A percentile compares a stretch with the other conserved stretches of the same genome.
phyloP scores from a whole-genome alignment of 2,329 filamentous ascomycete genomes.

The Beauveria medogensis region DNA sequence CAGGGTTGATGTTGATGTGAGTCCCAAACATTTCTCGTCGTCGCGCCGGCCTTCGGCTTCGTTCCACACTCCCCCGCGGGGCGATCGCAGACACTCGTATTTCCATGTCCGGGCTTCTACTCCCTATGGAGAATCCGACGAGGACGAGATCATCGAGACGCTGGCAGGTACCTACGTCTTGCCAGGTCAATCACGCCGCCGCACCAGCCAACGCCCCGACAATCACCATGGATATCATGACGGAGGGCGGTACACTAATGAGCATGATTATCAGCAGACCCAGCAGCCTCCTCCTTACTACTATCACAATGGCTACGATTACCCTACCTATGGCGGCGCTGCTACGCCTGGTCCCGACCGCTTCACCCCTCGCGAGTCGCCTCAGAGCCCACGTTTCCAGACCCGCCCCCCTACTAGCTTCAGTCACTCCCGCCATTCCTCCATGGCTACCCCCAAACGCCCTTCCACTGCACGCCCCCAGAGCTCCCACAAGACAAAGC shows the following conservation, averaged over 20 bases:
- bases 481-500: slow-evolving; percentile 27
- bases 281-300: slow-evolving; percentile 13
- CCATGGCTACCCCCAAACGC: slow-evolving; percentile 42
- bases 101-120: slow-evolving; percentile 52
- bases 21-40: slow-evolving; percentile 45
- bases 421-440: slow-evolving; percentile 38
- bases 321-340: slow-evolving; percentile 24
- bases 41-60: slow-evolving; percentile 31
- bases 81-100: slow-evolving; percentile 49
- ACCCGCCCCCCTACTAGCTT: slow-evolving; percentile 33
- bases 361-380: slow-evolving; percentile 30
- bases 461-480: slow-evolving; percentile 44
- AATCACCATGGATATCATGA: slow-evolving; percentile 35
- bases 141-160: slow-evolving; percentile 52
- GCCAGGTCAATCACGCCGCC: slow-evolving; percentile 38
- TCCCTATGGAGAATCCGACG: slow-evolving; percentile 55
- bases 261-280: slow-evolving; percentile 47
- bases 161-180: slow-evolving; percentile 46
- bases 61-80: slow-evolving; percentile 29
- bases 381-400: slow-evolving; percentile 27
- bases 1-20: slow-evolving; percentile 46
- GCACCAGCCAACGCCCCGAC: slow-evolving; percentile 23
- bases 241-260: slow-evolving; percentile 52
- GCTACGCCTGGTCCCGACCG: slow-evolving; percentile 5
- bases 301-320: slow-evolving; percentile 28